phyloP scores from a whole-genome alignment of 2,329 filamentous ascomycete species.

The Ramularia endophylla region DNA sequence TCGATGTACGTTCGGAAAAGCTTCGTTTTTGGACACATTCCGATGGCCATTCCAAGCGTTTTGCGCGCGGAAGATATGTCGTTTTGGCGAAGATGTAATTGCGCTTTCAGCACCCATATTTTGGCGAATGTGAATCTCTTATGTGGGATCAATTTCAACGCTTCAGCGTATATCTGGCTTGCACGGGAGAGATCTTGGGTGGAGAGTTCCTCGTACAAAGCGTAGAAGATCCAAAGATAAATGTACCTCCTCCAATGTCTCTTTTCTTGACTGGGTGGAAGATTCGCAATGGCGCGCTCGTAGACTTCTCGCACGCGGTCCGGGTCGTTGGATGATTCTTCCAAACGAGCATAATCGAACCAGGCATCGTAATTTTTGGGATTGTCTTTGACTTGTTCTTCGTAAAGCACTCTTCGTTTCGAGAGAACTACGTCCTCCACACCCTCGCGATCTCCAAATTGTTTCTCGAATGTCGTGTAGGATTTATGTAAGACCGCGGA shows the following conservation, averaged over 20 bases:
- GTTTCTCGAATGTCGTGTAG: slow-evolving; percentile 97
- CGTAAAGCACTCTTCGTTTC: slow-evolving; percentile 87
- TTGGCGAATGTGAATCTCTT: slow-evolving; percentile 98
- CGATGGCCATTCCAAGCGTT: slow-evolving; percentile 81
- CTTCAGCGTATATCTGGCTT: slow-evolving; percentile 85
- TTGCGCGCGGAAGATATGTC: slow-evolving; percentile 77
- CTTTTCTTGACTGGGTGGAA: slow-evolving; percentile 93
- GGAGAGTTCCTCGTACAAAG: slow-evolving; percentile 87
- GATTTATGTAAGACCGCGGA: slow-evolving; percentile 82
- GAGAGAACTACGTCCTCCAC: slow-evolving; percentile 95
- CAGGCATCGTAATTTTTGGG: slow-evolving; percentile 95
- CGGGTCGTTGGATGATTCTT: slow-evolving; percentile 75
- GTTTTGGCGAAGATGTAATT: slow-evolving; percentile 86
- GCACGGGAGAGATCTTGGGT: slow-evolving; percentile 72
- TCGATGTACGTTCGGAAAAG: slow-evolving; percentile 92
- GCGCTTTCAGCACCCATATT: slow-evolving; percentile 87
- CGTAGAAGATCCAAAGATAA: slow-evolving; percentile 97
- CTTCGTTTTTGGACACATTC: slow-evolving; percentile 93
- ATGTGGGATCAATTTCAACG: slow-evolving; percentile 81
- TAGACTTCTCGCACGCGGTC: slow-evolving; percentile 89
- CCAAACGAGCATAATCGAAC: slow-evolving; percentile 90
- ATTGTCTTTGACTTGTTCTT: slow-evolving; percentile 89
- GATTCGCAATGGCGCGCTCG: slow-evolving; percentile 89
- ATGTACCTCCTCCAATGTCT: slow-evolving; percentile 96
- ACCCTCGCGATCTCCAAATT: slow-evolving; percentile 87